Evolutionary conservation across 148 eudicot species (phyloP).

Genomic region (Cornus controversa): DNA sequence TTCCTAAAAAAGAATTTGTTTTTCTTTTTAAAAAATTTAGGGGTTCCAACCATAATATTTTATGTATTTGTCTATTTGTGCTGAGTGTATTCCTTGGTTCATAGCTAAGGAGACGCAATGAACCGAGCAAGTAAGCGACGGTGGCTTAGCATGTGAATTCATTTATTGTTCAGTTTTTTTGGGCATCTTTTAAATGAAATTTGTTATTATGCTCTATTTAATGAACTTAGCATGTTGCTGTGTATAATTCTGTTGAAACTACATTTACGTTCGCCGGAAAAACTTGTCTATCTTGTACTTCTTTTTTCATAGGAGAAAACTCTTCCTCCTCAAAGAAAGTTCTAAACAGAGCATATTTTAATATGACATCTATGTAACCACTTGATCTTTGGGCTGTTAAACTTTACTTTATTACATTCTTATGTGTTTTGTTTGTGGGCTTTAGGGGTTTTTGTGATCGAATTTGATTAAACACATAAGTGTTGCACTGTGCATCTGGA

Average conservation of each 20-base stretch:
- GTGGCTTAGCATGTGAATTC: constrained; percentile 2
- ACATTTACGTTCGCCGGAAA: neutral
- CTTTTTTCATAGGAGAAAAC: neutral
- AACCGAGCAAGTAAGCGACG: neutral
- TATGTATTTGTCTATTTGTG: neutral
- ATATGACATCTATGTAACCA: neutral
- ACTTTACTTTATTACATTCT: neutral
- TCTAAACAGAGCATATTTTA: neutral
- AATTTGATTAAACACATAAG: neutral
- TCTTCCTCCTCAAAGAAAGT: neutral
- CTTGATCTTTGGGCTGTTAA: neutral
- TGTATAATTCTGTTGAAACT: neutral
- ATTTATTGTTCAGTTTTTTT: constrained; percentile 1
- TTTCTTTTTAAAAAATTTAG: neutral
- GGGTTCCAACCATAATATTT: neutral
- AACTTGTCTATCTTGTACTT: neutral
- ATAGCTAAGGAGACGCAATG: neutral
- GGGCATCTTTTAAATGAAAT: neutral
- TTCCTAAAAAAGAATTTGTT: too few species aligned
- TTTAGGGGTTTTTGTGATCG: constrained; percentile 13
- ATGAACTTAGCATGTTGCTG: neutral
- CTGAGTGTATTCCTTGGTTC: neutral
- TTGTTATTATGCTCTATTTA: neutral
- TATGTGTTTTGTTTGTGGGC: neutral
- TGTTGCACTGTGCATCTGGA: neutral